These are phyloP conservation scores for Bipolaris sorokiniana DNA, from an alignment of 2,329 filamentous ascomycete species.

Conservation along the genomic window DNA sequence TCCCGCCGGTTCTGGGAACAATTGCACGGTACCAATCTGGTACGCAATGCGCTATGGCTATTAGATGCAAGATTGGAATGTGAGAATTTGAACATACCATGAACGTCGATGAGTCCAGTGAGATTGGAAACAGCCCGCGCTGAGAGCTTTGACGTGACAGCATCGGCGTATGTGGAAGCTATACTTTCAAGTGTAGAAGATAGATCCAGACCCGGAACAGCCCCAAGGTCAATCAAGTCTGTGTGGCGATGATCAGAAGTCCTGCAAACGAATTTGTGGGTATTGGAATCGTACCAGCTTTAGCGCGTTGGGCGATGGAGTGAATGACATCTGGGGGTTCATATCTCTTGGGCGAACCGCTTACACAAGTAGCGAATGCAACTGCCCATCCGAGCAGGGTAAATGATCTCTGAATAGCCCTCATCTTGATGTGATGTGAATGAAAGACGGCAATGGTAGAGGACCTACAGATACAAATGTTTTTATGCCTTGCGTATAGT, in stretches of 20 bases:
- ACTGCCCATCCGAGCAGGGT: not conserved
- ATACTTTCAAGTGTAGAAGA: slow-evolving; percentile 2
- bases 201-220: not conserved
- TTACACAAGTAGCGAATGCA: not conserved
- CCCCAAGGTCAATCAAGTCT: not conserved
- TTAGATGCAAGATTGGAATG: not conserved
- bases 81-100: not conserved
- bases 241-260: not conserved
- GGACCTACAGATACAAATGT: not conserved
- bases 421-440: not conserved
- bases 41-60: slow-evolving; percentile 10
- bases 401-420: not conserved
- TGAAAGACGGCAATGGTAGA: not conserved
- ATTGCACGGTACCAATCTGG: slow-evolving; percentile 13
- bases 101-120: slow-evolving; percentile 5
- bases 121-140: not conserved
- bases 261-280: not conserved
- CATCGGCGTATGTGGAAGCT: not conserved
- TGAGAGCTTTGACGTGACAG: not conserved
- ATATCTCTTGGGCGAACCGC: not conserved
- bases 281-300: not conserved
- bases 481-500: not conserved
- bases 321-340: not conserved
- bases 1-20: slow-evolving; percentile 8
- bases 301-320: not conserved